Evolutionary conservation across 345 rosid species (phyloP), one percentile per base, ranked within the genome.

Genomic region (Theobroma cacao): DNA sequence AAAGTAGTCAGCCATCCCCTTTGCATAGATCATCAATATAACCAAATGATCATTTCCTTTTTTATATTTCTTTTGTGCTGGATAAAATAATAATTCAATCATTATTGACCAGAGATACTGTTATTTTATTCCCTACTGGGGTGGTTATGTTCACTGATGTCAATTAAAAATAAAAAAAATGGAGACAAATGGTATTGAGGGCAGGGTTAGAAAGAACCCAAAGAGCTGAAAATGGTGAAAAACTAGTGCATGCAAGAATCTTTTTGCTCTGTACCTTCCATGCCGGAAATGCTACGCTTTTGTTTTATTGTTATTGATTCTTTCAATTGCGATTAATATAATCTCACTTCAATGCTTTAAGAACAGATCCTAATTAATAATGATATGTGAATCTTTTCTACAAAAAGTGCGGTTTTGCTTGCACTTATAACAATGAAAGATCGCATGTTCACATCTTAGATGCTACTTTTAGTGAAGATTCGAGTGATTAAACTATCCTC

Each of bases 81-180:
- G 60, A 48, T 71, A 40, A 56, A 74, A 74, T 59, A 74, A 74
- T 59, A 58, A 58, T 75, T 71, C 84, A 80, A 84, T 84, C 79
- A 86, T 82, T 82, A 78, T 75, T 62, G 75, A 56, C 43, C 24
- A 11, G n/a, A 13, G 53, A 76, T 55, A 47, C 18, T 38, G 71
- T 65, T 65, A 38, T 65, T n/a, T 65, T 38, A 65, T 65, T 65
- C 30, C 61, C 61, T 50, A 11, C 20, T 50, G 75, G 48, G 61
- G 75, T 71, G 75, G 75, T 50, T 50, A 70, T 70, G 41, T 50
- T 50, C 61, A 31, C 31, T 40, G 18, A 65, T 28, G 36, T 36
- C n/a, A 20, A 64, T 38, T 38, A 50, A 50, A 8, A 30, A 28
- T 2, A 40, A 2, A 43, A 43, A 12, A 17, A 7, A 17, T 3